Evolutionary conservation across 2,329 filamentous ascomycete genomes (phyloP).

Genomic region (Ceratocystis smalleyi): DNA sequence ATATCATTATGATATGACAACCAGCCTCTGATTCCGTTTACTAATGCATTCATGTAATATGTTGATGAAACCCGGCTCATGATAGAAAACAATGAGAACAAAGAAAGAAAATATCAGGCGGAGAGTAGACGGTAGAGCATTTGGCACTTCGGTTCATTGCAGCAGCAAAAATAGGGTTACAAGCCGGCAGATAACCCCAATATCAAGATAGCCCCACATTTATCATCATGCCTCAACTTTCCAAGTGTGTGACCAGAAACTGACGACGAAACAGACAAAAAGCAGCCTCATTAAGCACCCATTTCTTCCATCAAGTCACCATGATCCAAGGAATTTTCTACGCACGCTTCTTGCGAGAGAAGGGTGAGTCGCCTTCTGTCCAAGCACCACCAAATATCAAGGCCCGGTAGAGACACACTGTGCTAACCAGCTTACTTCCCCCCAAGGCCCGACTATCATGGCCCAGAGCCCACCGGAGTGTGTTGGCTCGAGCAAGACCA

Average conservation of each 20-base stretch:
- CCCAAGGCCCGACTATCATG: slow-evolving; percentile 43
- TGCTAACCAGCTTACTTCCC: slow-evolving; percentile 46
- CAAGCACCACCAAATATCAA: background rate
- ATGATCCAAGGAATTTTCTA: slow-evolving; percentile 61
- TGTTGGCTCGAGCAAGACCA: slow-evolving; percentile 32
- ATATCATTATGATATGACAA: background rate
- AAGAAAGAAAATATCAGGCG: too few relatives aligned
- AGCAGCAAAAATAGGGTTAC: too few relatives aligned
- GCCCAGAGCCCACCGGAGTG: slow-evolving; percentile 24
- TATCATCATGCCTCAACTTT: too few relatives aligned
- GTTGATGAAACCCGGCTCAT: background rate
- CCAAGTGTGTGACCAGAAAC: too few relatives aligned
- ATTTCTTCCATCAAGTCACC: slow-evolving; percentile 14
- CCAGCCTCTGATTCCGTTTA: background rate
- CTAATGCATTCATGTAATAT: background rate
- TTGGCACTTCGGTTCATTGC: too few relatives aligned
- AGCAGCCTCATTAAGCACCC: background rate
- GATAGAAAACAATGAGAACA: too few relatives aligned
- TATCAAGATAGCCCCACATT: background rate
- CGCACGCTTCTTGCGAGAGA: slow-evolving; percentile 49
- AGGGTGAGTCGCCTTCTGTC: slow-evolving; percentile 31
- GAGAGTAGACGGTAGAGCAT: too few relatives aligned
- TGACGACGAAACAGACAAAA: too few relatives aligned
- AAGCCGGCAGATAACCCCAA: background rate
- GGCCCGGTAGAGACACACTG: slow-evolving; percentile 20